Evolutionary conservation across 2,329 filamentous ascomycete genomes (phyloP).

Genomic region (Fusarium globosum): DNA sequence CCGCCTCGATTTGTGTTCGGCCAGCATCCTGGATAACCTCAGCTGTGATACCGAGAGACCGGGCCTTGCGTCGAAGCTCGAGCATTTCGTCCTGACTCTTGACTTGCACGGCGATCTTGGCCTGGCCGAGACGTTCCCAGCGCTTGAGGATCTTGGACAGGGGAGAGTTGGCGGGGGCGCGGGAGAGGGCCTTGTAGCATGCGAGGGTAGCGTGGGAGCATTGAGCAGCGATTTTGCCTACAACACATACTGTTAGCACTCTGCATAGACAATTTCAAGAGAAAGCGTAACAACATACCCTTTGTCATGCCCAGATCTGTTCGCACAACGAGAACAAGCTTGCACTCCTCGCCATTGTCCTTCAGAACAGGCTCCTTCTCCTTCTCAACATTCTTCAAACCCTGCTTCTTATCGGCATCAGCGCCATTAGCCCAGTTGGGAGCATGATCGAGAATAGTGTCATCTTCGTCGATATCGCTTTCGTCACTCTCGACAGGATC

Average conservation of each 20-base stretch:
- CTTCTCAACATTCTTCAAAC: conserved; percentile 58
- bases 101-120: conserved; percentile 91
- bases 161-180: conserved; percentile 63
- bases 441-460: conserved; percentile 70
- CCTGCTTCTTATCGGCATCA: conserved; percentile 70
- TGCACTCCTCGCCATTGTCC: conserved; percentile 80
- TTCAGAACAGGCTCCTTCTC: conserved; percentile 53
- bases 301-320: conserved; percentile 98
- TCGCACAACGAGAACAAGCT: conserved; percentile 90
- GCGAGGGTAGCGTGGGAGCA: conserved; percentile 96
- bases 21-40: conserved; percentile 96
- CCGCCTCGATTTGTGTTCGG: conserved; percentile 93
- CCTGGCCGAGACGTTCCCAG: conserved; percentile 89
- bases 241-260: not conserved
- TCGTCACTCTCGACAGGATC: conserved; percentile 77
- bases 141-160: conserved; percentile 75
- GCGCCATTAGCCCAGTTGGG: conserved; percentile 73
- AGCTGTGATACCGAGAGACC: conserved; percentile 85
- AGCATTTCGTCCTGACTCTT: conserved; percentile 88
- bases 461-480: conserved; percentile 72
- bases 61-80: conserved; percentile 78
- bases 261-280: fast-evolving
- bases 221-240: conserved; percentile 97
- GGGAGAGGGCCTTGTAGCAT: conserved; percentile 88
- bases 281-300: conserved; percentile 64